Evolutionary conservation across 441 rosid species (phyloP).

Genomic region (Erodium trifolium): DNA sequence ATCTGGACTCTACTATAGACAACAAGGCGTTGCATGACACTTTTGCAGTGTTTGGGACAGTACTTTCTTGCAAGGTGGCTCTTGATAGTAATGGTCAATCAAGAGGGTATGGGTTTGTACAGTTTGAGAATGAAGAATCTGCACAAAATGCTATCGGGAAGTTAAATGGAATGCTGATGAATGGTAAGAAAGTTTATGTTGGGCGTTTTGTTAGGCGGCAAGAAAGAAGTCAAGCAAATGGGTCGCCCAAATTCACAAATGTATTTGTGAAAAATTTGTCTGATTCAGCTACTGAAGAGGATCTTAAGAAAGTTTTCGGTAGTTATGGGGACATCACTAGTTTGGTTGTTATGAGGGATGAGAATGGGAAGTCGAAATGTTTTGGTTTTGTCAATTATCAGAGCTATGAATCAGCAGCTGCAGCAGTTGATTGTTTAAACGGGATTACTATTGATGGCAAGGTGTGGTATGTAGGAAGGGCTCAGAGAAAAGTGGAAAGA

Average conservation of each 20-base stretch:
- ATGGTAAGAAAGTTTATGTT: constrained; percentile 62
- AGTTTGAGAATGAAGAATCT: constrained; percentile 56
- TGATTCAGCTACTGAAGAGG: constrained; percentile 47
- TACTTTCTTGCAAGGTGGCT: constrained; percentile 70
- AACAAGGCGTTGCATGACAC: constrained; percentile 57
- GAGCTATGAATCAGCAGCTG: constrained; percentile 45
- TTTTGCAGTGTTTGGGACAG: constrained; percentile 47
- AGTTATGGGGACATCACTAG: constrained; percentile 53
- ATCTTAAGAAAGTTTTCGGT: constrained; percentile 48
- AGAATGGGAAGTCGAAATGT: constrained; percentile 53
- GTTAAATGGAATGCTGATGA: constrained; percentile 63
- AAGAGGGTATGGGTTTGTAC: constrained; percentile 57
- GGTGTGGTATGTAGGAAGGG: constrained; percentile 65
- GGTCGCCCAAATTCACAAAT: constrained; percentile 44
- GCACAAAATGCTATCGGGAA: constrained; percentile 46
- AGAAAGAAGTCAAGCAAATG: constrained; percentile 34
- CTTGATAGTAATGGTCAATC: constrained; percentile 41
- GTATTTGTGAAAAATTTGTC: constrained; percentile 67
- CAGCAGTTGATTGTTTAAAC: constrained; percentile 54
- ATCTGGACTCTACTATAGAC: constrained; percentile 47
- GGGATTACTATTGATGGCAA: constrained; percentile 40
- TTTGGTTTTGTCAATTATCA: constrained; percentile 73
- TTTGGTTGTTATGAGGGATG: constrained; percentile 53
- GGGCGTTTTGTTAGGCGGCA: constrained; percentile 2
- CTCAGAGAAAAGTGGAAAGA: constrained; percentile 43